Evolutionary conservation across 1,284 basidiomycete genomes (phyloP).

Genomic region (Boletus mariae): DNA sequence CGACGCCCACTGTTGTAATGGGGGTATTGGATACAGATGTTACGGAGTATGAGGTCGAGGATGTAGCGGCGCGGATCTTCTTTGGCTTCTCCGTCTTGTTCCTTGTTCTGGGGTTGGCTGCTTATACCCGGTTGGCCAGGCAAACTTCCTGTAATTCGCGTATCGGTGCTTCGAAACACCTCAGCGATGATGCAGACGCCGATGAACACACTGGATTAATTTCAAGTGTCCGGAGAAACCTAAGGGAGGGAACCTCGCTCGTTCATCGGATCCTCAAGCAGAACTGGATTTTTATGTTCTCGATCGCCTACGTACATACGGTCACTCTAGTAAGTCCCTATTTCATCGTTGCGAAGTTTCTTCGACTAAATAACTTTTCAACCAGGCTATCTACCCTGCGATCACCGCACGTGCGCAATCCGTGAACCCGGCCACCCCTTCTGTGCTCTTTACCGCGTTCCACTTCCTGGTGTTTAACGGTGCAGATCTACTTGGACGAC

Average conservation of each 20-base stretch:
- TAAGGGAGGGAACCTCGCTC: slow-evolving; percentile 34
- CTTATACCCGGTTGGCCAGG: slow-evolving; percentile 51
- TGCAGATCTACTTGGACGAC: slow-evolving; percentile 76
- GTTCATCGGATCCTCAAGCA: slow-evolving; percentile 55
- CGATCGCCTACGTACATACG: slow-evolving; percentile 72
- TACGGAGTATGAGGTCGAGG: slow-evolving; percentile 46
- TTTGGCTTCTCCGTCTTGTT: slow-evolving; percentile 66
- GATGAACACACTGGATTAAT: slow-evolving; percentile 37
- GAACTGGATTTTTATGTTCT: slow-evolving; percentile 67
- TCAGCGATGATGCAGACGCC: slow-evolving; percentile 8
- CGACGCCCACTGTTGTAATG: background rate
- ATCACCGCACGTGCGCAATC: slow-evolving; percentile 74
- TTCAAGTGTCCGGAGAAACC: slow-evolving; percentile 19
- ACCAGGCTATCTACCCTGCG: slow-evolving; percentile 77
- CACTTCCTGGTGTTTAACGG: slow-evolving; percentile 70
- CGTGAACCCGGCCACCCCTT: slow-evolving; percentile 53
- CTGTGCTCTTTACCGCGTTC: slow-evolving; percentile 64
- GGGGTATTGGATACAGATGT: background rate
- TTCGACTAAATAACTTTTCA: background rate
- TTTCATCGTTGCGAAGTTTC: background rate
- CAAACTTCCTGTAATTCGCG: slow-evolving; percentile 54
- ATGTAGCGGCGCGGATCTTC: slow-evolving; percentile 63
- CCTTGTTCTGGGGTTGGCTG: slow-evolving; percentile 47
- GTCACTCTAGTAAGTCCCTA: slow-evolving; percentile 61
- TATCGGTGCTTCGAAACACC: slow-evolving; percentile 40